A percentile compares a stretch with the other conserved stretches of the same genome.
Evolutionary conservation across 2,329 filamentous ascomycete genomes (phyloP).

Genomic region (Calonectria leucothoes): DNA sequence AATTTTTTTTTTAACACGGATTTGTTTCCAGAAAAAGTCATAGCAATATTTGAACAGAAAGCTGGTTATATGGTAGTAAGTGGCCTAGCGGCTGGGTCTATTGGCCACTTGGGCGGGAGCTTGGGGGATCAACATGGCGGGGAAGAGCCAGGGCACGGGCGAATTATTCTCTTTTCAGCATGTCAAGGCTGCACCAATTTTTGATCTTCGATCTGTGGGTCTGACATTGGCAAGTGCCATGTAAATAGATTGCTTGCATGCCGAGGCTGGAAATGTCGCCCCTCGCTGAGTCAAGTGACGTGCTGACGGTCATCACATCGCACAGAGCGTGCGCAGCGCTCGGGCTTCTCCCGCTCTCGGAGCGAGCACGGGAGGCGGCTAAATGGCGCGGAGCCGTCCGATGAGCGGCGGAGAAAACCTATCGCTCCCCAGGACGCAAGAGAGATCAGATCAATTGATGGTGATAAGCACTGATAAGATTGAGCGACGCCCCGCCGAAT

Average conservation of each 20-base stretch:
- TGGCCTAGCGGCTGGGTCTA: neutral
- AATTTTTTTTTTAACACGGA: neutral
- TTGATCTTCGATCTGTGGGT: neutral
- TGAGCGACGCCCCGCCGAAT: neutral
- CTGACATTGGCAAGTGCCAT: neutral
- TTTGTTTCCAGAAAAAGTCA: neutral
- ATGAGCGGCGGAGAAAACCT: conserved; percentile 7
- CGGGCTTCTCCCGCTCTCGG: neutral
- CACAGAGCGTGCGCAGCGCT: neutral
- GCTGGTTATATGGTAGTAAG: neutral
- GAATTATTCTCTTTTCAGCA: neutral
- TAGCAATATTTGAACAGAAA: neutral
- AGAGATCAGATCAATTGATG: neutral
- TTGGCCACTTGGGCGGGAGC: neutral
- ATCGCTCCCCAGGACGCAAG: neutral
- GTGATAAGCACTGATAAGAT: conserved; percentile 3
- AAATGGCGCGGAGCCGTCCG: conserved; percentile 13
- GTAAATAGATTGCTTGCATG: conserved; percentile 6
- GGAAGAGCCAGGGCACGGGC: neutral
- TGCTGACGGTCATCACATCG: neutral
- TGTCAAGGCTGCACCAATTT: neutral
- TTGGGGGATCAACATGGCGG: neutral
- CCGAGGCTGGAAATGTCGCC: neutral
- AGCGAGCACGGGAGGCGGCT: neutral
- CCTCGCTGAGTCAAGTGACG: neutral